Evolutionary conservation across 2,329 filamentous ascomycete species (phyloP), one percentile per base, ranked within the genome.

Genomic region (Pestalotiopsis sp.): DNA sequence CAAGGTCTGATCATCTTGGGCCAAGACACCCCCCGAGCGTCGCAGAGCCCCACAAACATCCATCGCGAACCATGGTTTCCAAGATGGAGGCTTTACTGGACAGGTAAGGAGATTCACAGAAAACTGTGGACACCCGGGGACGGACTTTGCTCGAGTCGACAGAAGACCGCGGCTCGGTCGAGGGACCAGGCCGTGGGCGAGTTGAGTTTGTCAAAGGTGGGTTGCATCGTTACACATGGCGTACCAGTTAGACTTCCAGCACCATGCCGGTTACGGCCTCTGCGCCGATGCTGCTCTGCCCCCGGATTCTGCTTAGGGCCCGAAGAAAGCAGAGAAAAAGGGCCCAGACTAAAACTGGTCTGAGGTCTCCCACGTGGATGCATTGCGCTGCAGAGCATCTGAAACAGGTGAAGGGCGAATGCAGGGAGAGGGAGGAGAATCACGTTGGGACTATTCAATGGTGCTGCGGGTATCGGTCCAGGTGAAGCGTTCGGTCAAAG

Each of bases 151-250:
- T n/a, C 12, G 14, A 23, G 25, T 36, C 57, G 31, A 36, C 7
- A n/a, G 41, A 64, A 49, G 14, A 49, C 31, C 31, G 31, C 31
- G 31, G 31, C 14, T 14, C 39, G 13, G n/a, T 20, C 31, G 25
- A 23, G 20, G n/a, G 38, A 6, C 20, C 57, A 36, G 31, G n/a
- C 25, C 13, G 45, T 52, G 45, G 45, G 45, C 45, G 14, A 49
- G 45, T 49, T 52, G 17, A 3, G 17, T n/a, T n/a, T 17, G 45
- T 31, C 7, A 36, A n/a, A 23, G 41, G 39, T 64, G 61, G 61
- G 61, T 64, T 64, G 36, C 41, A 64, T 64, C 61, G 61, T 27
- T n/a, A 52, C 61, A 27, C 25, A 11, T 49, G 61, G 38, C 25
- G 9, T 23, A 52, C 45, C 31, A 52, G 45, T 25, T 17, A 27